Evolutionary conservation across 2,329 filamentous ascomycete genomes (phyloP).

Genomic region (Graphiopsis chlorocephala): DNA sequence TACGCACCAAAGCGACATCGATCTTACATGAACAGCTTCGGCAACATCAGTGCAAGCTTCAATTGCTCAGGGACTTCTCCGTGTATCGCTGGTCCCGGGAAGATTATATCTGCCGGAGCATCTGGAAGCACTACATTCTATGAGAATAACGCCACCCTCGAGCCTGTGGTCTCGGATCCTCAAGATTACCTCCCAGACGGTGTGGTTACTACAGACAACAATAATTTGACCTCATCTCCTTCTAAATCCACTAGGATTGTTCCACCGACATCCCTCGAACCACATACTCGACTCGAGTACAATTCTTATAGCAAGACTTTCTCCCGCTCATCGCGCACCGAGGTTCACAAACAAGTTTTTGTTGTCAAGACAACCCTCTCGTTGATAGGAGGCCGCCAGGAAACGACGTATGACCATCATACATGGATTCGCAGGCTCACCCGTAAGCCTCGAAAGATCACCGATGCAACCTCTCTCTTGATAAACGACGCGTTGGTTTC

Average conservation of each 20-base stretch:
- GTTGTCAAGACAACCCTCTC: not conserved
- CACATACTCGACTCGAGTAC: not conserved
- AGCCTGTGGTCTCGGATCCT: not conserved
- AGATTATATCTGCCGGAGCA: not conserved
- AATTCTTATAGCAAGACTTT: not conserved
- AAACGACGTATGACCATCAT: not conserved
- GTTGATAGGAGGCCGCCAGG: not conserved
- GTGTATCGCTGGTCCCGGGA: not conserved
- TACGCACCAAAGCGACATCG: not conserved
- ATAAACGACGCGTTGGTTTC: not conserved
- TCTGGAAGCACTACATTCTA: not conserved
- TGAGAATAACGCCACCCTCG: not conserved
- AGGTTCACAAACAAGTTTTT: not conserved
- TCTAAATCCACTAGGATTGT: not conserved
- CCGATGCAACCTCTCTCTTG: not conserved
- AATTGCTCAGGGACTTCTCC: rapidly evolving
- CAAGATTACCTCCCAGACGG: too few relatives aligned
- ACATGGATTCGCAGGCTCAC: not conserved
- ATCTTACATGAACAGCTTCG: not conserved
- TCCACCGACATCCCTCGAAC: not conserved
- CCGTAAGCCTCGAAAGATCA: not conserved
- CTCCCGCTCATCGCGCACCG: not conserved
- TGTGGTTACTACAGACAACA: too few relatives aligned
- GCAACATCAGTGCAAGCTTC: not conserved
- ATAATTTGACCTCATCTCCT: too few relatives aligned